phyloP scores from a whole-genome alignment of 148 eudicot species.

The Silene conica region DNA sequence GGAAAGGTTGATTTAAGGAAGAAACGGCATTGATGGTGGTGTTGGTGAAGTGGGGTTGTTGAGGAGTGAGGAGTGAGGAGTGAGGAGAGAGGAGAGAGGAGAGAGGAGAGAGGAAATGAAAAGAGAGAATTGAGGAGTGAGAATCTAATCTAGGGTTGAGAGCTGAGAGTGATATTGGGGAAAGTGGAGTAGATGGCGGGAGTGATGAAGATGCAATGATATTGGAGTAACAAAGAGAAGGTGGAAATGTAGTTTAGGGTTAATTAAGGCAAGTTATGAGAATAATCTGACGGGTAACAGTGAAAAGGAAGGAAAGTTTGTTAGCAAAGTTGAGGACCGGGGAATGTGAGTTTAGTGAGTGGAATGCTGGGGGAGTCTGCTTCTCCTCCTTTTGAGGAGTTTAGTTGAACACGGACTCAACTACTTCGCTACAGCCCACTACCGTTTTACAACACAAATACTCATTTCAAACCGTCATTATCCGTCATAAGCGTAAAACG shows the following conservation, averaged over 20 bases:
- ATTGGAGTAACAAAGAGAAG: background rate
- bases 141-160: background rate
- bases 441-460: too few species aligned
- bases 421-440: too few species aligned
- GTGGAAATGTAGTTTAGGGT: too few species aligned
- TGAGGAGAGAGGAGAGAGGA: background rate
- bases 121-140: background rate
- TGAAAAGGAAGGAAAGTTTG: background rate
- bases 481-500: too few species aligned
- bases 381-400: too few species aligned
- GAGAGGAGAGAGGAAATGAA: background rate
- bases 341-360: too few species aligned
- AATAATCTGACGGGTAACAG: background rate
- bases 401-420: too few species aligned
- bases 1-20: too few species aligned
- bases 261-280: background rate
- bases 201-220: conserved; percentile 9
- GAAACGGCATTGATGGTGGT: background rate
- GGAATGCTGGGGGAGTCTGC: too few species aligned
- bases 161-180: background rate
- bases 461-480: too few species aligned
- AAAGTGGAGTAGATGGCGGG: background rate
- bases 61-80: background rate
- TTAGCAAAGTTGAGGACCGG: too few species aligned
- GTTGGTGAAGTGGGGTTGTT: background rate